These are phyloP conservation scores for Ilex paraguariensis DNA, from an alignment of 305 asterid species.

Conservation along the genomic window DNA sequence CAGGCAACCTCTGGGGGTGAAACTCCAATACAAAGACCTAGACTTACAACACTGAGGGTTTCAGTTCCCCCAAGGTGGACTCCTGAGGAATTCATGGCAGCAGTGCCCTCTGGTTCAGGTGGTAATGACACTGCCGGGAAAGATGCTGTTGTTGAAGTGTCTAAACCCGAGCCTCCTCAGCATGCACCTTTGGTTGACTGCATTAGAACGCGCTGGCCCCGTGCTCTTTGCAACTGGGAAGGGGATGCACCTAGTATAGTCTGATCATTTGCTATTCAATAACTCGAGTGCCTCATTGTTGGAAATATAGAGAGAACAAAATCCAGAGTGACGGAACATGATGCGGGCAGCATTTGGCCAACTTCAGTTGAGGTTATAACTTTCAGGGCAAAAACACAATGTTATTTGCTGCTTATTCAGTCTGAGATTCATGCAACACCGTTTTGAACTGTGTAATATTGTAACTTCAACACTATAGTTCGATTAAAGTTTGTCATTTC, in stretches of 20 bases:
- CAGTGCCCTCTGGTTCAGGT: constrained; percentile 23
- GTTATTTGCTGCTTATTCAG: too few relatives aligned
- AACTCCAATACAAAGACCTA: constrained; percentile 66
- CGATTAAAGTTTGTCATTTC: too few relatives aligned
- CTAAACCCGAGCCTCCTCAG: constrained; percentile 61
- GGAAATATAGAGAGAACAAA: too few relatives aligned
- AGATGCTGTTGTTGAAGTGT: constrained; percentile 36
- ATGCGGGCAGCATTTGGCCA: too few relatives aligned
- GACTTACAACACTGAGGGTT: constrained; percentile 72
- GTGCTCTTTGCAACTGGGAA: constrained; percentile 87
- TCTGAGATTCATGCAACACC: too few relatives aligned
- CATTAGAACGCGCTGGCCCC: constrained; percentile 84
- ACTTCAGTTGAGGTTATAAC: too few relatives aligned
- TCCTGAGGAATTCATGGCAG: constrained; percentile 82
- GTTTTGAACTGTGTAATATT: too few relatives aligned
- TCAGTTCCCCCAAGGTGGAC: constrained; percentile 98
- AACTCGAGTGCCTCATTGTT: too few relatives aligned
- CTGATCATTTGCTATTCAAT: constrained; percentile 16
- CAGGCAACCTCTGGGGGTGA: constrained; percentile 35
- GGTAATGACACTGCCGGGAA: constrained; percentile 26
- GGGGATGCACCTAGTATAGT: constrained; percentile 95
- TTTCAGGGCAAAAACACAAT: too few relatives aligned
- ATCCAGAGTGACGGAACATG: too few relatives aligned
- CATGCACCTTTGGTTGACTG: constrained; percentile 95
- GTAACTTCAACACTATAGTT: too few relatives aligned